Evolutionary conservation across 257 asterid species (phyloP).

Genomic region (Nicotiana paniculata): DNA sequence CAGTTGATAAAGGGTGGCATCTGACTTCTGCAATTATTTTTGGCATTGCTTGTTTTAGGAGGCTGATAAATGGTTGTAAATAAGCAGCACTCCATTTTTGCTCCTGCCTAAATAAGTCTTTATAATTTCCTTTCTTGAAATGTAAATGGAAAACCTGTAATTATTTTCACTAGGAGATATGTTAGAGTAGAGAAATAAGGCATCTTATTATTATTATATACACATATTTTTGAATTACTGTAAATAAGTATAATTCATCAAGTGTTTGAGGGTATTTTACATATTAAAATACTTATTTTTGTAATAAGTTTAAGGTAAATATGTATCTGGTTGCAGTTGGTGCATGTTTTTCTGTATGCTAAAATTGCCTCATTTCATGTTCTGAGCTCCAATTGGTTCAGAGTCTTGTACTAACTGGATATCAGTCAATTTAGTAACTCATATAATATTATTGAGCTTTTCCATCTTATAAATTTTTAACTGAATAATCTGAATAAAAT

Average conservation of each 20-base stretch:
- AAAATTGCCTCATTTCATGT: too few relatives aligned
- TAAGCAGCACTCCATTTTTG: background rate
- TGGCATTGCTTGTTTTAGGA: background rate
- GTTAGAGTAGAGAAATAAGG: background rate
- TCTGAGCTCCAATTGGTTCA: too few relatives aligned
- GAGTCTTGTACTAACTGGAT: too few relatives aligned
- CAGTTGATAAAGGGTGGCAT: background rate
- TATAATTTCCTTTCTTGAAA: background rate
- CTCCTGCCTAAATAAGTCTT: background rate
- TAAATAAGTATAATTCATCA: background rate
- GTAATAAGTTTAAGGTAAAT: too few relatives aligned
- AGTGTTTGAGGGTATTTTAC: background rate
- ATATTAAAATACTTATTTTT: too few relatives aligned
- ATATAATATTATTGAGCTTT: too few relatives aligned
- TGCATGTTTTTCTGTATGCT: too few relatives aligned
- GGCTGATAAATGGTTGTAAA: background rate
- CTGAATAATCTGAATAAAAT: too few relatives aligned
- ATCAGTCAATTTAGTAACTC: too few relatives aligned
- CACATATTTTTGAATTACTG: background rate
- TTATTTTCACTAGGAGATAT: background rate
- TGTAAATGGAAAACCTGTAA: slow-evolving; percentile 8
- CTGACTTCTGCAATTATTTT: background rate
- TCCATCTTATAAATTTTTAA: too few relatives aligned
- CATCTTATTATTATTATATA: background rate
- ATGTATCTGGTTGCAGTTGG: too few relatives aligned